phyloP scores from a whole-genome alignment of 768 basidiomycete species.

The Hysterangium stoloniferum region DNA sequence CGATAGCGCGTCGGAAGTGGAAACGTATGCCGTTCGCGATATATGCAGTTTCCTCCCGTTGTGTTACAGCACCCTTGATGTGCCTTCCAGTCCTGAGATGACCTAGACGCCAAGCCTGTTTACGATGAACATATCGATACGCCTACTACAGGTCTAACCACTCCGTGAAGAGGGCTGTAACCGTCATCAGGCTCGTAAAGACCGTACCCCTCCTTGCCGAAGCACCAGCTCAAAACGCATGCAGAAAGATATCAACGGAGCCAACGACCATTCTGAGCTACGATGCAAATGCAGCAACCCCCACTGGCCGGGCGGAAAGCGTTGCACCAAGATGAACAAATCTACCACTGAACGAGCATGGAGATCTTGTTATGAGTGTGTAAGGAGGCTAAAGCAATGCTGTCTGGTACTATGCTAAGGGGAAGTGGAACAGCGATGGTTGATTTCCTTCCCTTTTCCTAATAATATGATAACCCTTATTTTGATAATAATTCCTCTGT shows the following conservation, averaged over 20 bases:
- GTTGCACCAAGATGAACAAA: slow-evolving; percentile 3
- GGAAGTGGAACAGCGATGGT: slow-evolving; percentile 1
- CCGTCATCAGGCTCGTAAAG: background rate
- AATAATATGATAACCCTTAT: too few relatives aligned
- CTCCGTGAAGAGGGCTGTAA: background rate
- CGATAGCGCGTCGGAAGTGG: background rate
- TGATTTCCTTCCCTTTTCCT: too few relatives aligned
- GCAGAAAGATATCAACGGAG: background rate
- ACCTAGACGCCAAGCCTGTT: too few relatives aligned
- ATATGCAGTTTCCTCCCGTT: background rate
- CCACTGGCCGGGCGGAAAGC: background rate
- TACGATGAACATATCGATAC: too few relatives aligned
- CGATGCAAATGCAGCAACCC: background rate
- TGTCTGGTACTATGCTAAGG: background rate
- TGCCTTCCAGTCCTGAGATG: background rate
- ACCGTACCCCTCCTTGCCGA: background rate
- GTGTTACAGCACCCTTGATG: background rate
- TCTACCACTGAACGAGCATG: background rate
- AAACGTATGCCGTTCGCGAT: background rate
- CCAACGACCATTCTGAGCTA: background rate
- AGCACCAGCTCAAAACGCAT: background rate
- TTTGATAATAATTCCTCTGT: too few relatives aligned
- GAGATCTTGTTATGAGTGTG: slow-evolving; percentile 4
- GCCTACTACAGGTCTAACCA: background rate
- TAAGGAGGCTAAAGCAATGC: slow-evolving; percentile 4